Base-by-base conservation (phyloP, 306 rosid species). In the Crotalaria pallida region DNA sequence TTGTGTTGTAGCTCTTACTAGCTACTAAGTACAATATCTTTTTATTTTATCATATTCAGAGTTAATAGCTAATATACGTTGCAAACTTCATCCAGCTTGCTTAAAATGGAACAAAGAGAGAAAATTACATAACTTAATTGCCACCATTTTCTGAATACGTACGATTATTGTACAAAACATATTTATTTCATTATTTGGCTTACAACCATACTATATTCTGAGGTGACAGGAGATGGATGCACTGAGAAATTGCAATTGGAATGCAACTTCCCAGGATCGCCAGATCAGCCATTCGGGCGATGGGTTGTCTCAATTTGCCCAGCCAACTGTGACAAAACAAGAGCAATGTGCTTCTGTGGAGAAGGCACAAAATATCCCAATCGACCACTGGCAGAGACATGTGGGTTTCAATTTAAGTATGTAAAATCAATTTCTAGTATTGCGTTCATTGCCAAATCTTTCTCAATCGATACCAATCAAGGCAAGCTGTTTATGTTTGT, bases 291-390 rank as follows among this genome's bases (percentile, higher is more conserved):
- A 50, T 87, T 84, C 63, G 99, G 99, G 69, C 79, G 78, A 81
- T 87, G 96, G 99, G 89, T 87, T 67, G 99, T 90, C 78, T 94
- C 99, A 24, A 88, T 91, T 74, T 94, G 99, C 79, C 81, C 99
- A 2, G 86, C 92, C 49, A 72, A 86, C 62, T 94, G 99, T 77
- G 99, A 94, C 89, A 88, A 83, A 74, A 88, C 89, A 63, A 85
- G 78, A 76, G 99, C 99, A 52, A 88, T 94, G 97, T 94, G 99
- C 86, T 94, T 94, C 85, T 94, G 99, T 58, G 99, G 99, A 33
- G 97, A 91, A 82, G 92, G 97, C 74, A 87, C 99, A 22, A 90
- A 87, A 79, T 94, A 94, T 72, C 99, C 99, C 64, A 72, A 86
- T 80, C 96, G 99, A 58, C 97, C 99, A 38, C 77, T 89, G 53